phyloP scores from a whole-genome alignment of 495 filamentous ascomycete genomes.

The Lichenothelia convexa region DNA sequence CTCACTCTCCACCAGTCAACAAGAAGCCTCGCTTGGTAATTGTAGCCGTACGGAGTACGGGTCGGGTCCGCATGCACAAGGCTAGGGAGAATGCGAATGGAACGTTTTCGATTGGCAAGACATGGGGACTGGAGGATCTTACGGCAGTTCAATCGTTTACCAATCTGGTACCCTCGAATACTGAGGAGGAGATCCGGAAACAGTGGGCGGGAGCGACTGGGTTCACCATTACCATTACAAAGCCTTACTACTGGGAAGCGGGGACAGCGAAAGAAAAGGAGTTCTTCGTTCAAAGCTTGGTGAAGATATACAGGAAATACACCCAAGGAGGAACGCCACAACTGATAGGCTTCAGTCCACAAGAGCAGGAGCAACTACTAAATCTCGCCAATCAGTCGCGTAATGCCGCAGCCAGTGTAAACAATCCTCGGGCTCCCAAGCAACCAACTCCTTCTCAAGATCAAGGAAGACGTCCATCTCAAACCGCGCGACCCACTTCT shows the following conservation, averaged over 20 bases:
- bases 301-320: conserved; percentile 93
- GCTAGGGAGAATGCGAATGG: conserved; percentile 87
- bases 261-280: conserved; percentile 85
- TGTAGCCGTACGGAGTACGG: conserved; percentile 77
- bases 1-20: conserved; percentile 43
- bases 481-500: too few species aligned
- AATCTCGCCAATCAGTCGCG: conserved; percentile 18
- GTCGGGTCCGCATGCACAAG: conserved; percentile 88
- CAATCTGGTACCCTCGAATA: conserved; percentile 26
- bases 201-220: conserved; percentile 64
- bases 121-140: conserved; percentile 86
- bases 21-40: conserved; percentile 87
- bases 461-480: too few species aligned
- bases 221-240: conserved; percentile 76
- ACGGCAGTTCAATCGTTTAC: conserved; percentile 60
- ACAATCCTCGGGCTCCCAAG: too few species aligned
- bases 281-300: conserved; percentile 84
- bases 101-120: conserved; percentile 93
- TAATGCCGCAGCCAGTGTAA: too few species aligned
- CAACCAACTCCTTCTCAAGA: conserved; percentile 2
- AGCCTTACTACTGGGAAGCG: conserved; percentile 95
- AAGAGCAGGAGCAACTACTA: conserved; percentile 53
- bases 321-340: conserved; percentile 70
- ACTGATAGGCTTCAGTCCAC: conserved; percentile 63
- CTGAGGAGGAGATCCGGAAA: conserved; percentile 45